A percentile compares a stretch with the other conserved stretches of the same genome.
Conservation (phyloP, 2,329 filamentous ascomycete genomes). For the Exophiala aquamarina region DNA sequence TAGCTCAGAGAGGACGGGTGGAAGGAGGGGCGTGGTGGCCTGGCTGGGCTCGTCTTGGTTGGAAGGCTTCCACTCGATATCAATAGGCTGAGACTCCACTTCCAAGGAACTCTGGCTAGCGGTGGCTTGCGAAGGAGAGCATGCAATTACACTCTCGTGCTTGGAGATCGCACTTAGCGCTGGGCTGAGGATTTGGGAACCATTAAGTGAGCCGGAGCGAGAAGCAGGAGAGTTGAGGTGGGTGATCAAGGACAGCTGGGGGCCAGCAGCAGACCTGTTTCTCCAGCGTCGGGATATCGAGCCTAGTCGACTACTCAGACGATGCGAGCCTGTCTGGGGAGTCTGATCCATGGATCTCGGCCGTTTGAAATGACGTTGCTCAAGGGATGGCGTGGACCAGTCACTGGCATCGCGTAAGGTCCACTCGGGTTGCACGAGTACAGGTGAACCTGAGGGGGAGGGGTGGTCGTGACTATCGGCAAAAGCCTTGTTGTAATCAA, state of each 20-base stretch:
- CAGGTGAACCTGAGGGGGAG: conserved; percentile 16
- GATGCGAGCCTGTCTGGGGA: conserved; percentile 62
- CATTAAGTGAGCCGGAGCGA: conserved; percentile 41
- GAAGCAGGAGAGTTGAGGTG: conserved; percentile 57
- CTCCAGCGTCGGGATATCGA: conserved; percentile 57
- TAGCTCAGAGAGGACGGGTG: conserved; percentile 70
- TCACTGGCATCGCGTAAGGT: conserved; percentile 19
- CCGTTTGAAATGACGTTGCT: conserved; percentile 52
- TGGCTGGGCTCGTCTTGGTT: conserved; percentile 59
- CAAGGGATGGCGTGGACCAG: conserved; percentile 12
- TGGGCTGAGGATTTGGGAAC: conserved; percentile 40
- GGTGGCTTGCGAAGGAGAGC: conserved; percentile 63
- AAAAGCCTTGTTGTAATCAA: conserved; percentile 35
- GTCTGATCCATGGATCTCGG: conserved; percentile 60
- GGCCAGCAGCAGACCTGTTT: conserved; percentile 47
- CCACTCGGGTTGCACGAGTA: conserved; percentile 21
- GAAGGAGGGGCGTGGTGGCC: conserved; percentile 80
- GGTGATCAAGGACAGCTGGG: conserved; percentile 58
- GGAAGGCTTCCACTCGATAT: conserved; percentile 55
- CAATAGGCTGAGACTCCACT: conserved; percentile 51
- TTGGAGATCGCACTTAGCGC: conserved; percentile 37
- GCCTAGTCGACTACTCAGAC: conserved; percentile 63
- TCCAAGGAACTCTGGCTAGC: conserved; percentile 54
- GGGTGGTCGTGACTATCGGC: conserved; percentile 10
- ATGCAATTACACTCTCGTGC: conserved; percentile 56